A percentile compares a stretch with the other conserved stretches of the same genome.
Evolutionary conservation across 805 yeast species (phyloP).

Genomic region (Wickerhamiella parazyma): DNA sequence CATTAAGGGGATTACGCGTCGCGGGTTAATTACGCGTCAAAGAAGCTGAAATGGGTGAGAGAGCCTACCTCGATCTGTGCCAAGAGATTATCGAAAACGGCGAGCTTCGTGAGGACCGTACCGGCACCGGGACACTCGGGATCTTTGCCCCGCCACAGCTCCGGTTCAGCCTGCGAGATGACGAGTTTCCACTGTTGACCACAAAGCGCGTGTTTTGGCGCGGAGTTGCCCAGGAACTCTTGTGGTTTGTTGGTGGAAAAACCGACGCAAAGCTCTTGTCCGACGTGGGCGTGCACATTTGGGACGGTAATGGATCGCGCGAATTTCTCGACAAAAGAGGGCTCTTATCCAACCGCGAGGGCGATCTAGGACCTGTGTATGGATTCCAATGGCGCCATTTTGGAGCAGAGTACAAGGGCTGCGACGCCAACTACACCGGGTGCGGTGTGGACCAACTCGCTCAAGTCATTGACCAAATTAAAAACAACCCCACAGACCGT

Average conservation of each 20-base stretch:
- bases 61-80: slow-evolving; percentile 77
- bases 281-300: slow-evolving; percentile 82
- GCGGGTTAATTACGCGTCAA: too few relatives aligned
- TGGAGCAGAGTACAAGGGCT: slow-evolving; percentile 82
- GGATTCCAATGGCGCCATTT: slow-evolving; percentile 99
- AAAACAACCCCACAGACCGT: slow-evolving; percentile 85
- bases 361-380: slow-evolving; percentile 95
- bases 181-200: slow-evolving; percentile 73
- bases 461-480: slow-evolving; percentile 64
- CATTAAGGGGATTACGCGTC: too few relatives aligned
- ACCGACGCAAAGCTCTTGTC: slow-evolving; percentile 73
- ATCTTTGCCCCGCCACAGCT: slow-evolving; percentile 94
- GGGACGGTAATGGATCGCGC: slow-evolving; percentile 98
- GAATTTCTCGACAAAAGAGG: slow-evolving; percentile 81
- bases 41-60: slow-evolving; percentile 67
- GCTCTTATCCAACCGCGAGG: slow-evolving; percentile 64
- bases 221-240: slow-evolving; percentile 75
- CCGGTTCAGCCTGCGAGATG: slow-evolving; percentile 61
- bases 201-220: slow-evolving; percentile 85
- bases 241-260: slow-evolving; percentile 86
- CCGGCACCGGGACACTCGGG: slow-evolving; percentile 92
- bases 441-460: slow-evolving; percentile 84
- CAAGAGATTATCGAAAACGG: slow-evolving; percentile 65
- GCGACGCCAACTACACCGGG: slow-evolving; percentile 76
- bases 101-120: slow-evolving; percentile 85